Percentiles rank a stretch among this genome's conserved stretches.
These are phyloP conservation scores for Ophiocordyceps polyrhachis-furcata DNA, from an alignment of 2,329 filamentous ascomycete genomes.

Conservation along the genomic window DNA sequence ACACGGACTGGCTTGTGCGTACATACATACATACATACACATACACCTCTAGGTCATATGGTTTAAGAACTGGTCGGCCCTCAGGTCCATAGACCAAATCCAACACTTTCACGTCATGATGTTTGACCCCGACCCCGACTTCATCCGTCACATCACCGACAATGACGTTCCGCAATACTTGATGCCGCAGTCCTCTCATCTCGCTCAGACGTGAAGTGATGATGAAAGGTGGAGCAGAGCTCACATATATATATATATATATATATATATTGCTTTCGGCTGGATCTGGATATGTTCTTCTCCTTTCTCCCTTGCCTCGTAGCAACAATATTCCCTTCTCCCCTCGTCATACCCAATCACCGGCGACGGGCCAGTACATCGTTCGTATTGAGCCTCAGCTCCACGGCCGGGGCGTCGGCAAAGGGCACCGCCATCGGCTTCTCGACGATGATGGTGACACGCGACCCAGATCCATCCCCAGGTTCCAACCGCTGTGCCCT, in stretches of 20 bases:
- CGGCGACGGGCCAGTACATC: conserved; percentile 4
- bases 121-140: conserved; percentile 50
- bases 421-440: conserved; percentile 59
- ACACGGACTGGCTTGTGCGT: too few relatives aligned
- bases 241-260: too few relatives aligned
- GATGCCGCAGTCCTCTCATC: background rate
- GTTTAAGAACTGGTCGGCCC: conserved; percentile 61
- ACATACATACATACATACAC: too few relatives aligned
- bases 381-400: conserved; percentile 19
- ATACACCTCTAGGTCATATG: conserved; percentile 13
- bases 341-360: background rate
- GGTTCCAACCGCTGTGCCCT: conserved; percentile 5
- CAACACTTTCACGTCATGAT: conserved; percentile 96
- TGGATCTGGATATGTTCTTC: background rate
- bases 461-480: conserved; percentile 18
- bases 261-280: background rate
- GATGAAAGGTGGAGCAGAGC: background rate
- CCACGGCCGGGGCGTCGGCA: conserved; percentile 52
- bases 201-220: too few relatives aligned
- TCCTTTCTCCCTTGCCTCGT: background rate
- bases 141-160: conserved; percentile 51
- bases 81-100: conserved; percentile 73
- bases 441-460: conserved; percentile 42
- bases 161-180: conserved; percentile 47
- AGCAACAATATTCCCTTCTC: background rate